phyloP scores from a whole-genome alignment of 352 stramenopile species.

The Globisporangium spinosum region DNA sequence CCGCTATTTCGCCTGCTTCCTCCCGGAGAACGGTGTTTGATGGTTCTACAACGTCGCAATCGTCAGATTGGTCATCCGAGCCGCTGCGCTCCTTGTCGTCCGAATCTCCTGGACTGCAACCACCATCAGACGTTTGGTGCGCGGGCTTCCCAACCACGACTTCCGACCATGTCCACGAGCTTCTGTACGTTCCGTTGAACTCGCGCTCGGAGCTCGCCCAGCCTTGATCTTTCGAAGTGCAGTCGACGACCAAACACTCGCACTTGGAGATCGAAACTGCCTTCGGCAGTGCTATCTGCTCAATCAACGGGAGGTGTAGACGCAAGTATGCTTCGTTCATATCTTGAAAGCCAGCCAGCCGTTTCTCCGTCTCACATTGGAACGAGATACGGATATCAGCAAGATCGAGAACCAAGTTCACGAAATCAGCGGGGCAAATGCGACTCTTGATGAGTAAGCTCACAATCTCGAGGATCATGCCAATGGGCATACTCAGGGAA shows the following conservation, averaged over 20 bases:
- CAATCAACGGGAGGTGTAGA: slow-evolving; percentile 30
- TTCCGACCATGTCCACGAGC: slow-evolving; percentile 57
- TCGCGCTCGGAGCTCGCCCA: slow-evolving; percentile 44
- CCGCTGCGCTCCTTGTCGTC: neutral
- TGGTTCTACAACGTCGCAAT: neutral
- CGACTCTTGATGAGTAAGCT: neutral
- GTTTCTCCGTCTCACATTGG: neutral
- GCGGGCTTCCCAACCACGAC: slow-evolving; percentile 33
- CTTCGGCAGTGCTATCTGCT: slow-evolving; percentile 32
- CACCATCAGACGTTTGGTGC: neutral
- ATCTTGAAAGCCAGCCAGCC: slow-evolving; percentile 6
- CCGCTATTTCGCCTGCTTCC: neutral
- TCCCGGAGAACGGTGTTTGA: neutral
- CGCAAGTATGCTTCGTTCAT: slow-evolving; percentile 57
- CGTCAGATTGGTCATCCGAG: neutral
- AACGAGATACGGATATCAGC: neutral
- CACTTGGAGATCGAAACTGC: slow-evolving; percentile 39
- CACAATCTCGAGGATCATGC: neutral
- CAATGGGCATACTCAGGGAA: neutral
- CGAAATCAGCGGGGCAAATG: neutral
- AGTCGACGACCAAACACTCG: slow-evolving; percentile 44
- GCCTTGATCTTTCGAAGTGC: slow-evolving; percentile 59
- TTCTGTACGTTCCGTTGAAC: slow-evolving; percentile 49
- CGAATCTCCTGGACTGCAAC: neutral
- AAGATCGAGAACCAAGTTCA: neutral